phyloP scores from a whole-genome alignment of 805 yeast species.

The Suhomyces faveliae region DNA sequence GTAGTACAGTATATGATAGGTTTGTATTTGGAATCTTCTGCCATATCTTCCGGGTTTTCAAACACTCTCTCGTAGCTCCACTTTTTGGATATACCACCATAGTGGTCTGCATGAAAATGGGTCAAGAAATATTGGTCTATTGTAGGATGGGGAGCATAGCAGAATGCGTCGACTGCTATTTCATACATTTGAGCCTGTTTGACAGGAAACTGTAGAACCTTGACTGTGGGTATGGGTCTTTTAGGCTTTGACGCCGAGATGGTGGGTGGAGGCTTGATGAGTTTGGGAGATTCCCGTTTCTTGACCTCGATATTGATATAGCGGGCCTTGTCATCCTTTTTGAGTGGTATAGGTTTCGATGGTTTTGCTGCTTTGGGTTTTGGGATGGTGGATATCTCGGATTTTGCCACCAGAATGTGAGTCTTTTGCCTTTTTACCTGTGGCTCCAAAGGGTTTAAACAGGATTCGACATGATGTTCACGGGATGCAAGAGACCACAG shows the following conservation, averaged over 20 bases:
- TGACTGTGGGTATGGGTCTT: slow-evolving; percentile 52
- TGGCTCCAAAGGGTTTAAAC: slow-evolving; percentile 28
- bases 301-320: slow-evolving; percentile 12
- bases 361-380: not conserved
- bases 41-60: slow-evolving; percentile 24
- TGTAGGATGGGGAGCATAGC: slow-evolving; percentile 43
- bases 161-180: slow-evolving; percentile 67
- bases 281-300: slow-evolving; percentile 5
- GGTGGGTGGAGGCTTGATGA: slow-evolving; percentile 11
- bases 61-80: slow-evolving; percentile 58
- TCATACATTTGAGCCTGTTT: slow-evolving; percentile 25
- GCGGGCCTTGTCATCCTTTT: not conserved
- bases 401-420: not conserved
- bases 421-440: slow-evolving; percentile 3
- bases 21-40: slow-evolving; percentile 28
- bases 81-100: slow-evolving; percentile 74
- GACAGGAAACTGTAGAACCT: slow-evolving; percentile 45
- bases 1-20: slow-evolving; percentile 72
- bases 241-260: slow-evolving; percentile 19
- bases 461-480: slow-evolving; percentile 54
- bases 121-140: slow-evolving; percentile 60
- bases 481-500: slow-evolving; percentile 41
- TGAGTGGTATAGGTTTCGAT: not conserved
- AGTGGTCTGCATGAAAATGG: slow-evolving; percentile 94
- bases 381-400: not conserved